Evolutionary conservation across 2,329 filamentous ascomycete genomes (phyloP), one percentile per base, ranked within the genome.

Genomic region (Pezicula carpinea): DNA sequence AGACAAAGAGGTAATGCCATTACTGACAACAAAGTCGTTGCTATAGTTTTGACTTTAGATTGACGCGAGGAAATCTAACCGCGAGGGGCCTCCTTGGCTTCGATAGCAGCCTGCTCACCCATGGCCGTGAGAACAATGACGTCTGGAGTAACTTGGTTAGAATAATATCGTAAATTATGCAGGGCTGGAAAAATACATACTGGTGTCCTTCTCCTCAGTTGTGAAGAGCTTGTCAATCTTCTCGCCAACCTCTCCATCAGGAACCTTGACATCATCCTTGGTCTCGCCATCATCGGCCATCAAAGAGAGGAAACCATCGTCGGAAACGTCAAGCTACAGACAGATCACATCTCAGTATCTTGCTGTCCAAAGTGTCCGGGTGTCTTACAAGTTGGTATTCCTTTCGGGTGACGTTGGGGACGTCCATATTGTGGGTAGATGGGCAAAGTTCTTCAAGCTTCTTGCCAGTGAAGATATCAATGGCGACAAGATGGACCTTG

Each of bases 401-500:
- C 73, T 79, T 81, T 67, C 92, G 91, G 64, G 70, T 71, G 74
- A 97, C 92, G 76, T 93, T 86, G 74, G 95, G 95, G 62, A 99
- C 93, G 67, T 99, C 89, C 89, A 95, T 95, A 82, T 95, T 87
- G 80, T 87, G 83, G 80, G 93, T 99, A 70, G 93, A 99, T 63
- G 93, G 93, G 74, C 85, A 96, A 56, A 99, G 84, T 79, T 99
- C 95, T 80, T 99, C 93, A 61, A 96, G 82, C 85, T 99, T 99
- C 89, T 96, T 99, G 83, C 81, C 81, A 60, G 91, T 99, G 86
- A 99, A 99, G 80, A 99, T 97, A 73, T 99, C 93, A 72, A 95
- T 83, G 69, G 90, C 93, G 67, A 96, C 87, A 65, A 99, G 79
- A 78, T 99, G 92, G 72, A 99, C 93, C 86, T 99, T 99, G 77